Evolutionary conservation across 306 rosid genomes (phyloP).

Genomic region (Astragalus membranaceus): DNA sequence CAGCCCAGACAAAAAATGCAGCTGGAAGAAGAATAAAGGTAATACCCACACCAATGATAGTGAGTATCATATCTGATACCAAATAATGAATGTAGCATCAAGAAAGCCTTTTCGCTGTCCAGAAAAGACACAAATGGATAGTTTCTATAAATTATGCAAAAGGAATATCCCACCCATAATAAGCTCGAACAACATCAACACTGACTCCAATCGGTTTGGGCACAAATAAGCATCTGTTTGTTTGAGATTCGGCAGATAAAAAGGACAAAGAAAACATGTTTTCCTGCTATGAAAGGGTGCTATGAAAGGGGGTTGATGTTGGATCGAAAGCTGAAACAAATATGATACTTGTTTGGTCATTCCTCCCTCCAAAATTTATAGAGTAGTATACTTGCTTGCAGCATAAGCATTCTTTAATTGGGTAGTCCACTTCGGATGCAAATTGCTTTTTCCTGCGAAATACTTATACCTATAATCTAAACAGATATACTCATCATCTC

Average conservation of each 20-base stretch:
- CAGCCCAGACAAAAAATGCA: not conserved
- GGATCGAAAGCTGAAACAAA: not conserved
- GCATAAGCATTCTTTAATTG: not conserved
- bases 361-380: not conserved
- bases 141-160: not conserved
- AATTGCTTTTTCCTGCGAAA: conserved; percentile 22
- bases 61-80: not conserved
- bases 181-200: not conserved
- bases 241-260: not conserved
- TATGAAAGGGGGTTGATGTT: not conserved
- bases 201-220: conserved; percentile 1
- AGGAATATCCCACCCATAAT: not conserved
- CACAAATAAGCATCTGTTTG: not conserved
- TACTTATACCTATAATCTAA: conserved; percentile 8
- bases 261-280: not conserved
- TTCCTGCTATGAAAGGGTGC: not conserved
- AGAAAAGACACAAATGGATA: not conserved
- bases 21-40: not conserved
- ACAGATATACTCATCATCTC: not conserved
- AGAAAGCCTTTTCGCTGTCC: not conserved
- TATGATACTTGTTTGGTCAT: not conserved
- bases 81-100: not conserved
- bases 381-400: not conserved
- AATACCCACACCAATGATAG: not conserved
- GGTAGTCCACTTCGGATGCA: not conserved